Evolutionary conservation across 148 eudicot genomes (phyloP).

Genomic region (Arctostaphylos glauca): DNA sequence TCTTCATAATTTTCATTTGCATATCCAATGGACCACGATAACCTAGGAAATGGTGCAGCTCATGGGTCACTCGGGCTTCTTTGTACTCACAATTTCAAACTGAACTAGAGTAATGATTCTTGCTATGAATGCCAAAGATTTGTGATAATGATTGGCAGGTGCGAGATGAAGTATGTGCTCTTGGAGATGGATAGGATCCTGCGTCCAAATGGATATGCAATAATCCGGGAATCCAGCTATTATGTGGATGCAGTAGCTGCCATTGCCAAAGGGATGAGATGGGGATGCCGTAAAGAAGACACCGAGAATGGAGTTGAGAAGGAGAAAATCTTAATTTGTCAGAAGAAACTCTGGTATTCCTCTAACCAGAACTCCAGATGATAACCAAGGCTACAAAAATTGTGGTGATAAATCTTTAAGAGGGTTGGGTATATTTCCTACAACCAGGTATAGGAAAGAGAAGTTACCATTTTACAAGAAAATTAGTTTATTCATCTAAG

Average conservation of each 20-base stretch:
- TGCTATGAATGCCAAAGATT: background rate
- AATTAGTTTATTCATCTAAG: conserved; percentile 2
- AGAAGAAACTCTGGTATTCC: conserved; percentile 80
- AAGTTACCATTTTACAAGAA: conserved; percentile 2
- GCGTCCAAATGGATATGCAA: conserved; percentile 72
- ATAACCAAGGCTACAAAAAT: conserved; percentile 8
- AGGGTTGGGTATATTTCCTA: background rate
- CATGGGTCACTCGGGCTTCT: background rate
- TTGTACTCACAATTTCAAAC: background rate
- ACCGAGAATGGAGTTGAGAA: conserved; percentile 51
- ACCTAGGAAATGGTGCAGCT: background rate
- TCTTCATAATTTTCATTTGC: background rate
- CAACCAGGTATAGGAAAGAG: background rate
- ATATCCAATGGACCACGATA: background rate
- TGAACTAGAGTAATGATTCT: background rate
- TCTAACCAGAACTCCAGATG: conserved; percentile 58
- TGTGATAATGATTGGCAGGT: conserved; percentile 42
- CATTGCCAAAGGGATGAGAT: conserved; percentile 75
- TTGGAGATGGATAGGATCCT: conserved; percentile 96
- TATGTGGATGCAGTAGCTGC: conserved; percentile 49
- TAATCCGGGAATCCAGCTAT: conserved; percentile 72
- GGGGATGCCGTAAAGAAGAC: conserved; percentile 72
- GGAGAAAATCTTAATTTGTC: conserved; percentile 84
- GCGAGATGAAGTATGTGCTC: conserved; percentile 81
- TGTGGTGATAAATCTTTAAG: background rate